Percentiles rank a stretch among this genome's conserved stretches.
These are phyloP conservation scores for Lactarius pseudohatsudake DNA, from an alignment of 768 basidiomycete species.

Conservation along the genomic window DNA sequence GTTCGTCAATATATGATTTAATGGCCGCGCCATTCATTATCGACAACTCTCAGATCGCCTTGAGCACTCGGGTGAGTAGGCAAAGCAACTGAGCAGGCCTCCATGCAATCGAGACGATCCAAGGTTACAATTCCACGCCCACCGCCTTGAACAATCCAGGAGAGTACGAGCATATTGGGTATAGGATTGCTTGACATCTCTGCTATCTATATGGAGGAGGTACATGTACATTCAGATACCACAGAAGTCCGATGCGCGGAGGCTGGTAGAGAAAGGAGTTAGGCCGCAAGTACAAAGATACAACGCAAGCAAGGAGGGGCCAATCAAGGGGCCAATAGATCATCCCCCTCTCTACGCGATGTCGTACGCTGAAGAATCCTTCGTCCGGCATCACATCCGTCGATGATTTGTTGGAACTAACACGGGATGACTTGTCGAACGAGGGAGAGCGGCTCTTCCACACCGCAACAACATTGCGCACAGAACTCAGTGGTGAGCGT, in stretches of 20 bases:
- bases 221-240: constrained; percentile 93
- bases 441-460: constrained; percentile 77
- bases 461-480: constrained; percentile 73
- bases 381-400: constrained; percentile 33
- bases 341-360: constrained; percentile 39
- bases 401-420: constrained; percentile 21
- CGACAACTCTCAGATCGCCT: constrained; percentile 32
- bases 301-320: constrained; percentile 5
- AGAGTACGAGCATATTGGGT: constrained; percentile 81
- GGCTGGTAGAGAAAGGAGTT: constrained; percentile 52
- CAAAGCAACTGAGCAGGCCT: constrained; percentile 79
- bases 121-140: constrained; percentile 83
- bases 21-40: no score
- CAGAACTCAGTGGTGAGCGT: constrained; percentile 68
- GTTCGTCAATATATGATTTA: no score
- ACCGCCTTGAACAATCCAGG: constrained; percentile 83
- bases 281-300: constrained; percentile 24
- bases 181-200: constrained; percentile 78
- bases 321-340: constrained; percentile 8
- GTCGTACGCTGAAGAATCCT: constrained; percentile 54
- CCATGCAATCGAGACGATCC: constrained; percentile 82
- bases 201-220: constrained; percentile 75
- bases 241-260: constrained; percentile 77
- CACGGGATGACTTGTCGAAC: constrained; percentile 27
- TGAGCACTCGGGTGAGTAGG: constrained; percentile 77